Evolutionary conservation across 2,329 filamentous ascomycete genomes (phyloP).

Genomic region (Neopestalotiopsis sp.): DNA sequence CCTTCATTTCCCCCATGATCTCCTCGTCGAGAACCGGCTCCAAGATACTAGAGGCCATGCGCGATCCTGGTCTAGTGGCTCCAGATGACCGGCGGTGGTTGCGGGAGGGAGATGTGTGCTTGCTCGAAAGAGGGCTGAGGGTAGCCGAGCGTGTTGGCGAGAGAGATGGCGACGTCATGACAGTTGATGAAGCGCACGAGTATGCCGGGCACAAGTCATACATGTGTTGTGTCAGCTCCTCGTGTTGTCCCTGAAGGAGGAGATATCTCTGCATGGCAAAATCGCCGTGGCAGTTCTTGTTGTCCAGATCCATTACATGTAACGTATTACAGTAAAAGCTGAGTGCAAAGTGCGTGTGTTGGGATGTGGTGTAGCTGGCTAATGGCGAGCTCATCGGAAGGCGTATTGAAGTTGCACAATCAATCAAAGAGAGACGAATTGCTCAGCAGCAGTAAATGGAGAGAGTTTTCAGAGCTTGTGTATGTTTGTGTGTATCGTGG

Average conservation of each 20-base stretch:
- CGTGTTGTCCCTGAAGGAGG: constrained; percentile 58
- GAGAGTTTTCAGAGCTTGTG: background rate
- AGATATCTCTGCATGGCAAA: constrained; percentile 60
- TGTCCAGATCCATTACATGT: constrained; percentile 19
- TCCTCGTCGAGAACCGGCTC: constrained; percentile 52
- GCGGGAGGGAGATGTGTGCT: constrained; percentile 39
- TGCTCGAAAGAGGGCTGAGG: constrained; percentile 51
- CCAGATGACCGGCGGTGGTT: constrained; percentile 32
- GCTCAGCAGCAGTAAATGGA: too few relatives aligned
- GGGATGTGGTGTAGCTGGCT: constrained; percentile 19
- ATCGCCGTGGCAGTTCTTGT: constrained; percentile 43
- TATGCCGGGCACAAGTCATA: constrained; percentile 52
- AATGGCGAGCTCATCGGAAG: constrained; percentile 33
- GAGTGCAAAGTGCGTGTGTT: constrained; percentile 18
- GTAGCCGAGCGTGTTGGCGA: constrained; percentile 60
- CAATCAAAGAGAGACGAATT: too few relatives aligned
- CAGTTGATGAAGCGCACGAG: constrained; percentile 41
- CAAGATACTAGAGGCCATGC: constrained; percentile 23
- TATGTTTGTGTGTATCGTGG: background rate
- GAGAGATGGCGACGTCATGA: constrained; percentile 57
- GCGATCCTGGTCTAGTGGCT: constrained; percentile 15
- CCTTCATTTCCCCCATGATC: constrained; percentile 52
- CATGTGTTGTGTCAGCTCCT: constrained; percentile 56
- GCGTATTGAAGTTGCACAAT: background rate
- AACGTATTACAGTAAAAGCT: constrained; percentile 9